phyloP scores from a whole-genome alignment of 495 filamentous ascomycete species.

The Neurospora tetrasperma region DNA sequence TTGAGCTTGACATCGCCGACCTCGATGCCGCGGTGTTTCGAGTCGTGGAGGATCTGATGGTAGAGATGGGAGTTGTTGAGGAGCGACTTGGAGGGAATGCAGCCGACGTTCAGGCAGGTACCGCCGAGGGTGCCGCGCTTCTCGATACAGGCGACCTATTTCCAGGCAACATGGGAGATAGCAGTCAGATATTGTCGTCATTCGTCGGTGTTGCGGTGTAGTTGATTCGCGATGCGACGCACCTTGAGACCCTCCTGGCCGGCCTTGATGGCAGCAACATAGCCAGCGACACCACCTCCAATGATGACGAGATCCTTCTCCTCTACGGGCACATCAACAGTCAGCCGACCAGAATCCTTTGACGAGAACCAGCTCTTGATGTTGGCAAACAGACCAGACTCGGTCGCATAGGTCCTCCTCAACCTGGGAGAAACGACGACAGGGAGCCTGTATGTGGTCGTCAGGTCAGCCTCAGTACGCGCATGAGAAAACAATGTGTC shows the following conservation, averaged over 20 bases:
- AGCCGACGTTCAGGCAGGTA: slow-evolving; percentile 97
- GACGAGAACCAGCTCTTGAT: not conserved
- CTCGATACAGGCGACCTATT: slow-evolving; percentile 91
- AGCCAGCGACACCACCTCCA: slow-evolving; percentile 95
- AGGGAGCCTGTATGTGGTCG: not conserved
- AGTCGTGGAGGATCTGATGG: slow-evolving; percentile 95
- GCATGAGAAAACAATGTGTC: not conserved
- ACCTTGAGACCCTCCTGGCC: slow-evolving; percentile 97
- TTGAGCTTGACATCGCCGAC: slow-evolving; percentile 96
- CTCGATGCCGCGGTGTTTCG: slow-evolving; percentile 86
- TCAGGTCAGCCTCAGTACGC: not conserved
- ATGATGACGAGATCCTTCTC: slow-evolving; percentile 91
- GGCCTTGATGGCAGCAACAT: slow-evolving; percentile 98
- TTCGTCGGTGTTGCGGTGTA: slow-evolving; percentile 1
- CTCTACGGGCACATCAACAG: slow-evolving; percentile 40
- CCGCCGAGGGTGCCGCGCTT: slow-evolving; percentile 93
- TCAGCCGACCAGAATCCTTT: slow-evolving; percentile 11
- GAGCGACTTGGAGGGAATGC: slow-evolving; percentile 97
- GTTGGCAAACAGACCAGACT: slow-evolving; percentile 52
- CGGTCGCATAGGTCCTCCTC: slow-evolving; percentile 66
- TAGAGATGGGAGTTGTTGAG: slow-evolving; percentile 99
- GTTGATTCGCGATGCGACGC: slow-evolving; percentile 11
- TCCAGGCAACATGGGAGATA: not conserved
- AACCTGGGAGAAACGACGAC: slow-evolving; percentile 24
- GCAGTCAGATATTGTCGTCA: slow-evolving; percentile 5